These are phyloP conservation scores for Parietaria judaica DNA, from an alignment of 306 rosid species.

Conservation along the genomic window DNA sequence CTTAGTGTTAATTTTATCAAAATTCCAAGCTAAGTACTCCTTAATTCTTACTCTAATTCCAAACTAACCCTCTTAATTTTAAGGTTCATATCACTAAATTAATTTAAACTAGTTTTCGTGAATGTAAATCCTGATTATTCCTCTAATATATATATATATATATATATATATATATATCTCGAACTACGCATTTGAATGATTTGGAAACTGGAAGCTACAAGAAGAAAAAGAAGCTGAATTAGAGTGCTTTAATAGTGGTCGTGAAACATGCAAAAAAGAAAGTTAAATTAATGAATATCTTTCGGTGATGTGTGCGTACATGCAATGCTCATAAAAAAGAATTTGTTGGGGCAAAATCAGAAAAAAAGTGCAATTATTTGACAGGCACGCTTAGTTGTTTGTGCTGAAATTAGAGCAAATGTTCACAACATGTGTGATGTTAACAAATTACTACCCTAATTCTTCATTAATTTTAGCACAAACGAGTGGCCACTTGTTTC, in stretches of 20 bases:
- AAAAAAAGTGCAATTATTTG: conserved; percentile 37
- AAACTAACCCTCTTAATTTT: too few species aligned
- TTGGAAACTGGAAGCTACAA: too few species aligned
- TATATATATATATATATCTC: too few species aligned
- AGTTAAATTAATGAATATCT: conserved; percentile 25
- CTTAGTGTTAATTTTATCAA: too few species aligned
- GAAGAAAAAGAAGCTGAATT: background rate
- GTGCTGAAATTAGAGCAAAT: conserved; percentile 12
- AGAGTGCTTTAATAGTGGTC: conserved; percentile 2
- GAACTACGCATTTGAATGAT: too few species aligned
- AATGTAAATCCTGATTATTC: too few species aligned
- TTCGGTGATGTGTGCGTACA: conserved; percentile 9
- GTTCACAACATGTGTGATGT: conserved; percentile 13
- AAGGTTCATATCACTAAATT: too few species aligned
- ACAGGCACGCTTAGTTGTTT: conserved; percentile 31
- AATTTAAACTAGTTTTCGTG: too few species aligned
- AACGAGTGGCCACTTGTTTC: too few species aligned
- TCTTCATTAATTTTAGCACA: background rate
- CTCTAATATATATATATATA: too few species aligned
- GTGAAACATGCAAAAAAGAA: conserved; percentile 34
- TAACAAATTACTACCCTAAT: conserved; percentile 20
- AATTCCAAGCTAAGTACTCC: too few species aligned
- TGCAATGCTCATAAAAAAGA: conserved; percentile 15
- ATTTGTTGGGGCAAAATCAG: conserved; percentile 25
- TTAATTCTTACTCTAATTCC: too few species aligned